phyloP scores from a whole-genome alignment of 257 asterid species.

The Rhazya stricta region DNA sequence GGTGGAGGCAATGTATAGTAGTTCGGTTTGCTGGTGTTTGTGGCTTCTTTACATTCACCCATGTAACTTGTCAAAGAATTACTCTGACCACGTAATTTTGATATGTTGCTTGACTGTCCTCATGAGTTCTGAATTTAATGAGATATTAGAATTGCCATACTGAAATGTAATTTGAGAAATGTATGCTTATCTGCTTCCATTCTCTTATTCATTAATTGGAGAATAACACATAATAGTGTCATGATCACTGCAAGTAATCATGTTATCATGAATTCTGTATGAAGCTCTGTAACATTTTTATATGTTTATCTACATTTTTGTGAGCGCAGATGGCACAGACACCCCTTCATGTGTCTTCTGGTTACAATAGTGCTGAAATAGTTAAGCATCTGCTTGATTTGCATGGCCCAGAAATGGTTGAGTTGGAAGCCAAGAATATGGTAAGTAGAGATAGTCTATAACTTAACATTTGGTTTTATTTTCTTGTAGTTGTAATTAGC shows the following conservation, averaged over 20 bases:
- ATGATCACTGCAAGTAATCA: not conserved
- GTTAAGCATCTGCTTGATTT: constrained; percentile 67
- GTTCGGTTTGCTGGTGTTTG: not conserved
- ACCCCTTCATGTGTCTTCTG: constrained; percentile 96
- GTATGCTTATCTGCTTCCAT: not conserved
- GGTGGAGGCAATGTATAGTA: not conserved
- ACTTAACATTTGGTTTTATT: not conserved
- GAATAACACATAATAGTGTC: not conserved
- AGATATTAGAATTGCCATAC: not conserved
- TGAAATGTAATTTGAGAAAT: not conserved
- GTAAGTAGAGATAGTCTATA: constrained; percentile 27
- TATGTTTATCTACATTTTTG: not conserved
- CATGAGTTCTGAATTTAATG: not conserved
- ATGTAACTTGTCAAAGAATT: no score
- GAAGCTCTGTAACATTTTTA: not conserved
- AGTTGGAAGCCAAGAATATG: constrained; percentile 90
- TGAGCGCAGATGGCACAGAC: constrained; percentile 84
- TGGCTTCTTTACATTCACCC: constrained; percentile 5
- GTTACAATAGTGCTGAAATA: constrained; percentile 75
- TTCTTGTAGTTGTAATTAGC: not conserved
- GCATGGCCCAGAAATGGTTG: constrained; percentile 75
- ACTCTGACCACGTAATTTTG: not conserved
- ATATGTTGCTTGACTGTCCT: not conserved
- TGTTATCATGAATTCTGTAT: not conserved
- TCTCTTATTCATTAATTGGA: not conserved